Percentiles rank a stretch among this genome's conserved stretches.
These are phyloP conservation scores for Toxicodendron radicans DNA, from an alignment of 345 rosid genomes.

Conservation along the genomic window DNA sequence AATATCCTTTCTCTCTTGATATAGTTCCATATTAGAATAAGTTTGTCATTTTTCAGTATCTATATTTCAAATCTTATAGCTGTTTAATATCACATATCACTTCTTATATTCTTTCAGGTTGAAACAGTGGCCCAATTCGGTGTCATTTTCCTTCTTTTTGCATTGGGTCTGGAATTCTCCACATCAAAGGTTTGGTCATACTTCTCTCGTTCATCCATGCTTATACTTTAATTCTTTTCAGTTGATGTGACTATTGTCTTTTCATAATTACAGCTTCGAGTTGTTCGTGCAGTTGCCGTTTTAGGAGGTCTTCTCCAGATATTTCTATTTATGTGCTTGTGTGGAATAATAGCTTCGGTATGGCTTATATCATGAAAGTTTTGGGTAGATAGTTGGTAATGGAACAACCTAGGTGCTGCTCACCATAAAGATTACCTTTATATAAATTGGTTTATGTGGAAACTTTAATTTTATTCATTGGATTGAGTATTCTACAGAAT, in stretches of 20 bases:
- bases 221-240: background rate
- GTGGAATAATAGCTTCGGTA: slow-evolving; percentile 56
- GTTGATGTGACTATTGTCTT: slow-evolving; percentile 7
- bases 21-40: background rate
- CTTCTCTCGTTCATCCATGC: background rate
- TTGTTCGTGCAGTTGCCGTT: slow-evolving; percentile 63
- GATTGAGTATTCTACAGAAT: background rate
- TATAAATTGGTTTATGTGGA: background rate
- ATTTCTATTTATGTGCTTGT: slow-evolving; percentile 56
- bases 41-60: background rate
- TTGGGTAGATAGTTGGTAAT: slow-evolving; percentile 3
- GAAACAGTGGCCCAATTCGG: slow-evolving; percentile 75
- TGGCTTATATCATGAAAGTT: slow-evolving; percentile 11
- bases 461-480: background rate
- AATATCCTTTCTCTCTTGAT: background rate
- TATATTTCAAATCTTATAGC: background rate
- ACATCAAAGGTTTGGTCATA: slow-evolving; percentile 38
- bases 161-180: slow-evolving; percentile 61
- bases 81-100: background rate
- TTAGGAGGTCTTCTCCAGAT: slow-evolving; percentile 62
- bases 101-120: slow-evolving; percentile 34
- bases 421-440: background rate
- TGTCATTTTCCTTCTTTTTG: slow-evolving; percentile 63
- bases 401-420: background rate
- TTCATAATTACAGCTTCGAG: slow-evolving; percentile 47